Percentiles rank a stretch among this genome's conserved stretches.
Conservation (phyloP, 768 basidiomycete genomes). For the Tricholoma matsutake region DNA sequence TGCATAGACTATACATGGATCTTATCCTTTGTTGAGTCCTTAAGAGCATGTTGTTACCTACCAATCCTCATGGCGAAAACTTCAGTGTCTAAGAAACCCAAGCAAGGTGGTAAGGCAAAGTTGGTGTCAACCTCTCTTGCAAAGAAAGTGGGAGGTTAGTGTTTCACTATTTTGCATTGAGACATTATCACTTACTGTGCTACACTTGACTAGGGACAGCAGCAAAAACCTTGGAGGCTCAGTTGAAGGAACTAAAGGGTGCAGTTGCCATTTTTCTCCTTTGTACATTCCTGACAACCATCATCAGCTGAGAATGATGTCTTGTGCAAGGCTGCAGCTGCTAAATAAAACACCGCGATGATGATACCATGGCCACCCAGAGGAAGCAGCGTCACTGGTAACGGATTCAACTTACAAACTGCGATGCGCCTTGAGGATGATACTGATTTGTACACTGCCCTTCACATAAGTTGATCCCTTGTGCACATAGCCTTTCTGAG, state of each 20-base stretch:
- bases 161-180: background rate
- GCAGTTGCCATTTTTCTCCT: background rate
- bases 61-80: background rate
- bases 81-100: background rate
- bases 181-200: background rate
- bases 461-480: background rate
- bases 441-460: background rate
- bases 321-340: background rate
- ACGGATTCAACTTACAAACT: slow-evolving; percentile 1
- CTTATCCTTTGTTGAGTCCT: background rate
- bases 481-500: background rate
- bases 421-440: background rate
- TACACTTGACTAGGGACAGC: background rate
- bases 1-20: background rate
- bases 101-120: background rate
- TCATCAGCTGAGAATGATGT: background rate
- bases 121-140: background rate
- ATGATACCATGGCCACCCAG: background rate
- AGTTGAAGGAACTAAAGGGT: slow-evolving; percentile 2
- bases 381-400: background rate
- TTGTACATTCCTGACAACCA: background rate
- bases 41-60: background rate
- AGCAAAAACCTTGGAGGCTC: background rate
- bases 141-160: slow-evolving; percentile 1
- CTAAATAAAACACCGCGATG: background rate